Evolutionary conservation across 202 grass and related monocot genomes (phyloP).

Genomic region (Zizania palustris): DNA sequence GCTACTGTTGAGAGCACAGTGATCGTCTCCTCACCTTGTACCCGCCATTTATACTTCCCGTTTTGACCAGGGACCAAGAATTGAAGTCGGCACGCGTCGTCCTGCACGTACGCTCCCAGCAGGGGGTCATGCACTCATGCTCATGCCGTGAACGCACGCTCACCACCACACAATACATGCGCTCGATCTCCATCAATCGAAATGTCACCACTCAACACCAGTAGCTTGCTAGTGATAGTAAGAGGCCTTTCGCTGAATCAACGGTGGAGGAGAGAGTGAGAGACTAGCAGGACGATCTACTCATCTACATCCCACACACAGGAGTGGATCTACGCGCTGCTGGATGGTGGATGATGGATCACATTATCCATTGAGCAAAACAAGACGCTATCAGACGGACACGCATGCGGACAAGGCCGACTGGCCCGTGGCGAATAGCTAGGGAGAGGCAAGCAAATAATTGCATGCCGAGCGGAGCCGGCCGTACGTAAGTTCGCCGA

Average conservation of each 20-base stretch:
- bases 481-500: too few relatives aligned
- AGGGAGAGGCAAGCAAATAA: not conserved
- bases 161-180: not conserved
- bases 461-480: too few relatives aligned
- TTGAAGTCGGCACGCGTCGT: slow-evolving; percentile 25
- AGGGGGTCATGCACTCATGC: not conserved
- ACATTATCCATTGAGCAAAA: not conserved
- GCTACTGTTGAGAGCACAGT: not conserved
- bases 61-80: slow-evolving; percentile 14
- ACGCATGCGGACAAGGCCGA: not conserved
- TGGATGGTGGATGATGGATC: too few relatives aligned
- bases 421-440: not conserved
- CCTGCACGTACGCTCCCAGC: not conserved
- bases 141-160: too few relatives aligned
- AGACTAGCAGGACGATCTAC: not conserved
- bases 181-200: not conserved
- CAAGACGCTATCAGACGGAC: not conserved
- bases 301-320: not conserved
- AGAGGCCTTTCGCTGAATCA: not conserved
- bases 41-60: slow-evolving; percentile 17
- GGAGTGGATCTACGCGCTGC: not conserved
- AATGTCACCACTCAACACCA: not conserved
- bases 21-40: not conserved
- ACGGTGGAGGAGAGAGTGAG: too few relatives aligned
- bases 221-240: not conserved